A percentile compares a stretch with the other conserved stretches of the same genome.
Evolutionary conservation across 2,329 filamentous ascomycete species (phyloP).

Genomic region (Tolypocladium pustulatum): DNA sequence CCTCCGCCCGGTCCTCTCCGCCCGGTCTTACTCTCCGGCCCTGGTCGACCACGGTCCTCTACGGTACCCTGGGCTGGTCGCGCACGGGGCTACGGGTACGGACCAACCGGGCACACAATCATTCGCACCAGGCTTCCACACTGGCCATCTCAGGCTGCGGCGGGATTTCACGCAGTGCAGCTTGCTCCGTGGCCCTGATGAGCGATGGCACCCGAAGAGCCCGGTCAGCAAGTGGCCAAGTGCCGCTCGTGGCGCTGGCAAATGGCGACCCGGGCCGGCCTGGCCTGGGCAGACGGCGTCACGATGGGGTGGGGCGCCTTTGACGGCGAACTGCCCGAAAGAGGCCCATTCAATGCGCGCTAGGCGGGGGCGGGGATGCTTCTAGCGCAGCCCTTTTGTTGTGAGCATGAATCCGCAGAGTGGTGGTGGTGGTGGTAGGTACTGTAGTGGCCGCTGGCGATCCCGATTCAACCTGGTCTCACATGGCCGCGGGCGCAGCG

Average conservation of each 20-base stretch:
- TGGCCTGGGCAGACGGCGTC: not conserved
- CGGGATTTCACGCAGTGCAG: too few species aligned
- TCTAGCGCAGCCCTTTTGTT: not conserved
- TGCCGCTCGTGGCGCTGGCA: not conserved
- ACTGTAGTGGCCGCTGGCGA: too few species aligned
- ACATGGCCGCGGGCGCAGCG: too few species aligned
- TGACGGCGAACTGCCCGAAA: not conserved
- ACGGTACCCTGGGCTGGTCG: not conserved
- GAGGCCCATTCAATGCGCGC: not conserved
- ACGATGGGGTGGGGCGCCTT: not conserved
- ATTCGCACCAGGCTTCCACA: not conserved
- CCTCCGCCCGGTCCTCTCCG: not conserved
- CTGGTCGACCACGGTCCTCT: not conserved
- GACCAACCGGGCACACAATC: not conserved
- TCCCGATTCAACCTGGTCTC: not conserved
- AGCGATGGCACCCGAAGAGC: not conserved
- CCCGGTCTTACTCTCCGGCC: not conserved
- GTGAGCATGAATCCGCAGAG: not conserved
- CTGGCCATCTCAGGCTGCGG: not conserved
- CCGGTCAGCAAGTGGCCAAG: not conserved
- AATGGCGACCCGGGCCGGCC: not conserved
- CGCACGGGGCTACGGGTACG: not conserved
- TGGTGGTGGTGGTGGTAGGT: too few species aligned
- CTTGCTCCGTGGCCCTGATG: not conserved
- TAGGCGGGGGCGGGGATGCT: not conserved